These are phyloP conservation scores for Colletotrichum somersetense DNA, from an alignment of 2,329 filamentous ascomycete species.

Conservation along the genomic window DNA sequence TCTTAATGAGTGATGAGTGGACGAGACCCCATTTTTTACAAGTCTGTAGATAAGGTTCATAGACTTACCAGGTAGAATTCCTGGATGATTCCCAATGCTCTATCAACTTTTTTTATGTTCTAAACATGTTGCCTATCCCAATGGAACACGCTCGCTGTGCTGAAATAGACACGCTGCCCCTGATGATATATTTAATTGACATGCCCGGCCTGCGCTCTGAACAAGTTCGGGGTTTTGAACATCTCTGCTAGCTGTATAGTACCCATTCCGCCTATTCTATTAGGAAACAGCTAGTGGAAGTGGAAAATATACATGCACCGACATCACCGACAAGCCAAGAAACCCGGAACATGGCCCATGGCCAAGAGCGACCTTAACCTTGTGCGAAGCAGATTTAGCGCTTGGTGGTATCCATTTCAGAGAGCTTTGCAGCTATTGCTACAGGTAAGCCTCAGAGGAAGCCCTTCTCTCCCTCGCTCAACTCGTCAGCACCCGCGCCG, in stretches of 20 bases:
- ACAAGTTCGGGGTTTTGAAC: background rate
- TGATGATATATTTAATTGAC: background rate
- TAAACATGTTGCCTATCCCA: background rate
- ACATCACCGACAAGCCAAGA: background rate
- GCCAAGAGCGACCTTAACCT: background rate
- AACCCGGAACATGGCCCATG: background rate
- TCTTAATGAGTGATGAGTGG: constrained; percentile 42
- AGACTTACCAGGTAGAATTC: constrained; percentile 35
- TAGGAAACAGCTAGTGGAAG: background rate
- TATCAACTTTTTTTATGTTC: constrained; percentile 25
- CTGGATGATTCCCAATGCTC: constrained; percentile 42
- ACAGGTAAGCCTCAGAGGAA: constrained; percentile 3
- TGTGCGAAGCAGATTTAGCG: background rate
- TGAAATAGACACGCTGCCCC: background rate
- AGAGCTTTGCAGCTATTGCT: background rate
- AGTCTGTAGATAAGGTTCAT: constrained; percentile 41
- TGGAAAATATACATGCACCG: background rate
- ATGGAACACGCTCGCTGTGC: background rate
- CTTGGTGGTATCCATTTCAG: too few species aligned
- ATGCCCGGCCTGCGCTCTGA: background rate
- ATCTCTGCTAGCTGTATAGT: background rate
- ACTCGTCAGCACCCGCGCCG: constrained; percentile 42
- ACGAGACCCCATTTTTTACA: constrained; percentile 40
- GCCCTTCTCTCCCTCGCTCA: constrained; percentile 47
- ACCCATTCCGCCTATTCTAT: background rate